Conservation (phyloP, 805 yeast genomes). For the Suhomyces sp. region DNA sequence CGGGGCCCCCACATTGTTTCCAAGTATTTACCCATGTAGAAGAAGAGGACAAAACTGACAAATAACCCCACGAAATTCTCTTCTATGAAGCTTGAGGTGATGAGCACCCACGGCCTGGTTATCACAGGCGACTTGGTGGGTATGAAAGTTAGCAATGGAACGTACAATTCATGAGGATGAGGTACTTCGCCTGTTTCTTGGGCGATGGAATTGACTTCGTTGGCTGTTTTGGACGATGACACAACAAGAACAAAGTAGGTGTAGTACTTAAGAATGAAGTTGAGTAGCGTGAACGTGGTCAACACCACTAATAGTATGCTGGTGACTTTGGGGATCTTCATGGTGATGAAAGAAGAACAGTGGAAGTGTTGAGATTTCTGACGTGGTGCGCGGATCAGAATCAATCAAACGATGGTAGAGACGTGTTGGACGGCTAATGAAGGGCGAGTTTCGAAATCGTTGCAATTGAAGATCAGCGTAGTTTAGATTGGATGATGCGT, state of each 20-base stretch:
- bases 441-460: neutral
- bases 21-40: conserved; percentile 59
- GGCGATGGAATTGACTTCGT: conserved; percentile 22
- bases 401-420: neutral
- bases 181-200: conserved; percentile 39
- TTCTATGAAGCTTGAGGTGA: conserved; percentile 48
- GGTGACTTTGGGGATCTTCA: conserved; percentile 35
- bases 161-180: conserved; percentile 45
- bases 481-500: too few species aligned
- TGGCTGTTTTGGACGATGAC: conserved; percentile 24
- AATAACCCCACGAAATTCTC: conserved; percentile 38
- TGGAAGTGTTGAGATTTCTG: neutral
- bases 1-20: conserved; percentile 63
- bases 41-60: conserved; percentile 35
- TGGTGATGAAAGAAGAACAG: conserved; percentile 8
- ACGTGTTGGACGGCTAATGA: neutral
- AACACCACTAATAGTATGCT: conserved; percentile 34
- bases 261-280: conserved; percentile 35
- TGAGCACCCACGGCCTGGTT: conserved; percentile 48
- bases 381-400: neutral
- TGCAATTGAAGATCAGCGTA: too few species aligned
- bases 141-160: conserved; percentile 50
- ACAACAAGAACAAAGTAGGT: conserved; percentile 36
- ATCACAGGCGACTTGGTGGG: conserved; percentile 41
- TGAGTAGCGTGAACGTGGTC: conserved; percentile 28